Base-by-base conservation (phyloP, 306 rosid genomes). In the Astragalus glycyphyllos region DNA sequence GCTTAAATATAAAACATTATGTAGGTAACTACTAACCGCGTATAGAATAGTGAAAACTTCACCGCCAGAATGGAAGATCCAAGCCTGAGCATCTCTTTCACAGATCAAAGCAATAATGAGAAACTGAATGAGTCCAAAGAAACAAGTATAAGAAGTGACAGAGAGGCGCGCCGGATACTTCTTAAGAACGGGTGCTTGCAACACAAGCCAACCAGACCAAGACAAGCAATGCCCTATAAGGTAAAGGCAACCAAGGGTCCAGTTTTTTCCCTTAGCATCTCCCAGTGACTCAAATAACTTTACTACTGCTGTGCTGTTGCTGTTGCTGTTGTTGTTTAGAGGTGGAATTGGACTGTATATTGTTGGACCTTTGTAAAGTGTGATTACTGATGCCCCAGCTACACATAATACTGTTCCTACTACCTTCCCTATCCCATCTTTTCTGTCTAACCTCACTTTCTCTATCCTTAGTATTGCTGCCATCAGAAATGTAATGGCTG, bases 161-260 rank as follows among this genome's bases (percentile, higher is more conserved):
- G 99, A 94, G 74, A 94, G 96, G 11, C 99, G 89, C 8, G 99
- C 99, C 0, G 99, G 99, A 73, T 94, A 94, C 72, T 94, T 94
- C 80, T 94, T 94, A 32, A 94, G 89, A 4, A 94, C 84, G 0
- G 98, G 98, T 16, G 96, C 88, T 74, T 94, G 98, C 51, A 94
- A 11, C 9, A 94, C 99, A 0, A 94, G 95, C 99, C 99, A 94
- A 5, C 65, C 99, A 40, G 99, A 94, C 99, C 99, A 94, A 0
- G 97, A 85, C 80, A 94, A 79, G 74, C 99, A 94, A 62, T 94
- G 99, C 0, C 99, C 97, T 42, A 94, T 84, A 6, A 94, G 90
- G 82, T 80, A 94, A 8, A 94, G 0, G 61, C 99, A 94, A 0
- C 99, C 99, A 5, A 94, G 85, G 29, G 96, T 91, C 99, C 99